Percentiles rank a stretch among this genome's conserved stretches.
phyloP scores from a whole-genome alignment of 2,329 filamentous ascomycete genomes.

The Nothopassalora personata region DNA sequence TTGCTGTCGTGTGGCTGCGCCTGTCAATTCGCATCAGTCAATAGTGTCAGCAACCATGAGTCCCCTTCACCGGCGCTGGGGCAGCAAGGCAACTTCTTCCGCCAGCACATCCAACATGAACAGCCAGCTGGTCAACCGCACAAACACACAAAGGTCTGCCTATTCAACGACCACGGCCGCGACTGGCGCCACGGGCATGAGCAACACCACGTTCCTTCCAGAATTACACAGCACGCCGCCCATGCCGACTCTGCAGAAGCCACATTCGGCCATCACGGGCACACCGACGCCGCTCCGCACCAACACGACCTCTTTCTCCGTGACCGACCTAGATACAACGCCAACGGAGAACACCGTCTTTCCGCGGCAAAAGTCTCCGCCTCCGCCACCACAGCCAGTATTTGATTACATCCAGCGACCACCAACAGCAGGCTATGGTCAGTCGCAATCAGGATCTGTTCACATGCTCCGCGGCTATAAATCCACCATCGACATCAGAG shows the following conservation, averaged over 20 bases:
- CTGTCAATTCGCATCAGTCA: slow-evolving; percentile 7
- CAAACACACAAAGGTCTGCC: slow-evolving; percentile 17
- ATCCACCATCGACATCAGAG: slow-evolving; percentile 15
- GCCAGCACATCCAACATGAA: slow-evolving; percentile 8
- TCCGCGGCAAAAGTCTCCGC: background rate
- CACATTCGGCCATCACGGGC: slow-evolving; percentile 7
- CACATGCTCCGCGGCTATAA: background rate
- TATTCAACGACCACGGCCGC: slow-evolving; percentile 16
- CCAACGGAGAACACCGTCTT: background rate
- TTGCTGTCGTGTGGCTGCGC: background rate
- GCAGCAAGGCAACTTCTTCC: slow-evolving; percentile 13
- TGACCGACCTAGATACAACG: background rate
- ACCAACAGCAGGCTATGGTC: background rate
- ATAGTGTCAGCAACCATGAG: slow-evolving; percentile 3
- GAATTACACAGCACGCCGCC: slow-evolving; percentile 29
- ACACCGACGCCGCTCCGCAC: background rate
- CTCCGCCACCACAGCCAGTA: background rate
- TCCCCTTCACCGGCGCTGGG: slow-evolving; percentile 14
- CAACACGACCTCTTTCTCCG: background rate
- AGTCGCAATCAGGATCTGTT: background rate
- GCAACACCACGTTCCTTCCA: slow-evolving; percentile 21
- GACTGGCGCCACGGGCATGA: slow-evolving; percentile 9
- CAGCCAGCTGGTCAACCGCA: slow-evolving; percentile 20
- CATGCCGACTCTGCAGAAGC: slow-evolving; percentile 29
- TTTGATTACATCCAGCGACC: background rate